Base-by-base conservation (phyloP, 176 grass and related monocot genomes). In the Avena sativa region DNA sequence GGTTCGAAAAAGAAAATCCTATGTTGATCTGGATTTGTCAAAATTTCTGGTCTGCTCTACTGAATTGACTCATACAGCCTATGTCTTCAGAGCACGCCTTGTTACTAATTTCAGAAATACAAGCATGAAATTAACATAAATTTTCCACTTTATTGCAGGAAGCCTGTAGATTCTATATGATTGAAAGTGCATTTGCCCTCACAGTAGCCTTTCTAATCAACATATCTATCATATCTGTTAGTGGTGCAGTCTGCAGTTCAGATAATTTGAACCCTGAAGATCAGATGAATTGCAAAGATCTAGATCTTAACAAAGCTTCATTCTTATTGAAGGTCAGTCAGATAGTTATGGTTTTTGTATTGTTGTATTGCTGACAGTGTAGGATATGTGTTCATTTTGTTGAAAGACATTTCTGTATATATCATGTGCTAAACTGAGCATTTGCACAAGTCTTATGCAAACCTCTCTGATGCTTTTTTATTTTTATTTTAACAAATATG, bases 171-270 rank as follows among this genome's bases (percentile, higher is more conserved):
- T 98, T 96, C 88, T 98, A 98, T 80, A 98, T 79, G 44, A 88
- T 98, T 74, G 96, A 98, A 92, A 98, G 96, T 87, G 96, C 92
- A 88, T 96, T 98, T 90, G 93, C 96, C 69, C 93, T 98, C 79
- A 81, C 89, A 21, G 76, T 98, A 74, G 96, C 96, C 65, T 98
- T 98, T 88, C 92, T 98, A 11, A 98, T 98, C 84, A 98, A 98
- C 88, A 74, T 98, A 87, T 96, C 93, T 83, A 87, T 98, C 66
- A 96, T 98, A 79, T 98, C 89, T 88, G 96, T 98, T 69, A 98
- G 96, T 69, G 93, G 96, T 75, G n/a, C 90, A n/a, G 87, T 98
- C 20, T 98, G 96, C 43, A 83, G 96, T 86, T 93, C 96, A 40
- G 87, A 89, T 66, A 87, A 83, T 80, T 86, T 98, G 79, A 84